phyloP scores from a whole-genome alignment of 164 flowering plant genomes.

The Aristolochia contorta region DNA sequence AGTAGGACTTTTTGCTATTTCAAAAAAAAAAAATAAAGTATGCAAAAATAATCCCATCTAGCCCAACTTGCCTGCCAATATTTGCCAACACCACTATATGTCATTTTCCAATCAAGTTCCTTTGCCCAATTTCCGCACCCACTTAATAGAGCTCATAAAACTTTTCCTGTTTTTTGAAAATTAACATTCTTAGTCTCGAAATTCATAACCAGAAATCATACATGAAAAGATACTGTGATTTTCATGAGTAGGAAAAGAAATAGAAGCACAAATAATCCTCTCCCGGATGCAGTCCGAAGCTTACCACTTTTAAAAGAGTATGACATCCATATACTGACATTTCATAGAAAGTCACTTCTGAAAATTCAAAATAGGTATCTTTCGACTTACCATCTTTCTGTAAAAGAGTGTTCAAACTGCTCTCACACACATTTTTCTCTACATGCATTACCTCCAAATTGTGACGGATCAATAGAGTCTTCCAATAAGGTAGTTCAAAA shows the following conservation, averaged over 20 bases:
- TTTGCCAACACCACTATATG: slow-evolving; percentile 89
- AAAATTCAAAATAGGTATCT: not conserved
- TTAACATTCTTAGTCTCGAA: too few relatives aligned
- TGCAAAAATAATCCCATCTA: not conserved
- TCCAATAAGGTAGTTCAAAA: too few relatives aligned
- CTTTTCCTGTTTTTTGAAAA: slow-evolving; percentile 47
- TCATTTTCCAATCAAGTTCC: slow-evolving; percentile 95
- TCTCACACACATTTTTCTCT: too few relatives aligned
- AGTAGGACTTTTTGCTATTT: not conserved
- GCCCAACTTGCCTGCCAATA: slow-evolving; percentile 64
- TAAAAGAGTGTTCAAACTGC: too few relatives aligned
- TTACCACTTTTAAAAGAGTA: slow-evolving; percentile 95
- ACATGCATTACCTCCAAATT: too few relatives aligned
- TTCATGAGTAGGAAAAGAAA: not conserved
- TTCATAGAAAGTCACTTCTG: slow-evolving; percentile 4
- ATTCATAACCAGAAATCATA: too few relatives aligned
- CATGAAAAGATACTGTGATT: too few relatives aligned
- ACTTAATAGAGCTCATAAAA: slow-evolving; percentile 94
- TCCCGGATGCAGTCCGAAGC: slow-evolving; percentile 12
- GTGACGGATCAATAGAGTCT: too few relatives aligned
- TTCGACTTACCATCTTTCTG: too few relatives aligned
- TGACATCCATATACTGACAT: slow-evolving; percentile 80
- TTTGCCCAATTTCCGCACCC: slow-evolving; percentile 96
- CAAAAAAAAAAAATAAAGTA: too few relatives aligned
- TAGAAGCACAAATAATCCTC: not conserved